These are phyloP conservation scores for Limnanthes douglasii DNA, from an alignment of 345 rosid genomes.

Conservation along the genomic window DNA sequence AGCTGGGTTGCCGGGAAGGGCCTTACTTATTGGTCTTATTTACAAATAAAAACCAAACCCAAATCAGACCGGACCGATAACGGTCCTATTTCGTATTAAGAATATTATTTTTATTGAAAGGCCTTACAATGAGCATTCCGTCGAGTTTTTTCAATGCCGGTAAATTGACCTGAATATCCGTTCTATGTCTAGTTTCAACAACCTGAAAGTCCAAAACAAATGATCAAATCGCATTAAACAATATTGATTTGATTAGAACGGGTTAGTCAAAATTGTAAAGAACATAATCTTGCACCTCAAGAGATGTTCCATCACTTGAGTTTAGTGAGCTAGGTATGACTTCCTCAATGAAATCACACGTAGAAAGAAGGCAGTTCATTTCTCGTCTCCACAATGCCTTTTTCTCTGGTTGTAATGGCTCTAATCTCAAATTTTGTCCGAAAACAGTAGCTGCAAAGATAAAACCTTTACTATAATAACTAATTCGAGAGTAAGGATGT, in stretches of 20 bases:
- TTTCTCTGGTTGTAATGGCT: slow-evolving; percentile 74
- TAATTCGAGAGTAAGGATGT: not conserved
- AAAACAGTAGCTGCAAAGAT: slow-evolving; percentile 58
- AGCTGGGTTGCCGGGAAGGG: too few species aligned
- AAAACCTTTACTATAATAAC: not conserved
- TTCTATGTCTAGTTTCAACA: slow-evolving; percentile 56
- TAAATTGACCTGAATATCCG: slow-evolving; percentile 69
- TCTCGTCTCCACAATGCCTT: slow-evolving; percentile 78
- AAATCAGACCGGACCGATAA: too few species aligned
- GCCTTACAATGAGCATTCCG: slow-evolving; percentile 75
- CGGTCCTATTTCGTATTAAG: too few species aligned
- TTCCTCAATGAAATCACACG: slow-evolving; percentile 67
- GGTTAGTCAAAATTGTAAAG: not conserved
- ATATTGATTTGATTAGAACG: not conserved
- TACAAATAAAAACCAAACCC: too few species aligned
- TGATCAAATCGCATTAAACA: not conserved
- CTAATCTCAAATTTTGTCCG: slow-evolving; percentile 73
- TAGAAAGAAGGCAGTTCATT: slow-evolving; percentile 80
- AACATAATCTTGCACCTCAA: slow-evolving; percentile 35
- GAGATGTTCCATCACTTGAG: slow-evolving; percentile 34
- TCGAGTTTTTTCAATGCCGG: slow-evolving; percentile 84
- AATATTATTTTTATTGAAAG: not conserved
- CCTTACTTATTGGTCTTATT: too few species aligned
- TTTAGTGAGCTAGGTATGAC: slow-evolving; percentile 39
- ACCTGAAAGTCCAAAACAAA: slow-evolving; percentile 20